Evolutionary conservation across 176 grass and related monocot genomes (phyloP).

Genomic region (barley (Hordeum vulgare)): MorexV3_pseudomolecules_assembly NC_058521.1:145339820-145340319

Average conservation of each 20-base stretch:
- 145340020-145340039: not conserved
- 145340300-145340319: not conserved
- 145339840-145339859: not conserved
- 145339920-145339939: too few relatives aligned
- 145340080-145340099: conserved; percentile 1
- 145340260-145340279: not conserved
- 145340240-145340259: not conserved
- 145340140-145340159: conserved; percentile 15
- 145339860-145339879: too few relatives aligned
- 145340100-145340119: conserved; percentile 11
- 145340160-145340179: not conserved
- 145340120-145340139: conserved; percentile 16
- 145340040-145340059: not conserved
- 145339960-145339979: not conserved
- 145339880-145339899: too few relatives aligned
- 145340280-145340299: not conserved
- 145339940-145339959: not conserved
- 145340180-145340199: not conserved
- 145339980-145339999: not conserved
- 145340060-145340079: not conserved
- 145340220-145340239: conserved; percentile 6
- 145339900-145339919: too few relatives aligned
- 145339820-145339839: not conserved
- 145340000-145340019: too few relatives aligned
- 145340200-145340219: not conserved